Conservation (phyloP, 148 eudicot species). For the Polygonum maritimum region DNA sequence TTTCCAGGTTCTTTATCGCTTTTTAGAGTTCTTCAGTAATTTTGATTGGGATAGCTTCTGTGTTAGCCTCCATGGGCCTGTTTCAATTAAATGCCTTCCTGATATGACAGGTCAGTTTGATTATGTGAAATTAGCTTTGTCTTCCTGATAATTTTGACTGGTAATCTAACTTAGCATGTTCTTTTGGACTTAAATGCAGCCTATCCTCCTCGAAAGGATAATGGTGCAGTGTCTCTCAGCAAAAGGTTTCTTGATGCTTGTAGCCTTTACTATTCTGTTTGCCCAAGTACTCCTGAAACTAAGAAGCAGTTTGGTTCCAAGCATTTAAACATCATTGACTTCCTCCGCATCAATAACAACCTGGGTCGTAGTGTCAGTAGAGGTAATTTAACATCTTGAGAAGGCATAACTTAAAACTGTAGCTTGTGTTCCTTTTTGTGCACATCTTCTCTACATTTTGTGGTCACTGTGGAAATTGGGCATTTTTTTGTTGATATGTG, state of each 20-base stretch:
- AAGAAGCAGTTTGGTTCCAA: constrained; percentile 64
- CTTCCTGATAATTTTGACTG: not conserved
- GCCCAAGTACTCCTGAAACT: constrained; percentile 64
- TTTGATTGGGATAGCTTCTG: constrained; percentile 96
- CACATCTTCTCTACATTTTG: not conserved
- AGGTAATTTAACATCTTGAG: constrained; percentile 36
- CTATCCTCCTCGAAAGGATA: constrained; percentile 76
- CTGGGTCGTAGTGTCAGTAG: constrained; percentile 93
- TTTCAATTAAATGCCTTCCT: constrained; percentile 72
- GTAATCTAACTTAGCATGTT: constrained; percentile 2
- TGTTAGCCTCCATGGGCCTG: constrained; percentile 92
- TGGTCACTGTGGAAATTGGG: not conserved
- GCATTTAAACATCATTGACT: constrained; percentile 86
- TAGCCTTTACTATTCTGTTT: constrained; percentile 66
- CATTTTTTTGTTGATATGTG: not conserved
- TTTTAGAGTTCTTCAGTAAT: constrained; percentile 85
- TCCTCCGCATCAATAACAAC: constrained; percentile 74
- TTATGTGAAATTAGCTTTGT: not conserved
- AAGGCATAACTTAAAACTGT: not conserved
- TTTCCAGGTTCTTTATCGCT: constrained; percentile 82
- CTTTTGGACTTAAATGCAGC: constrained; percentile 29
- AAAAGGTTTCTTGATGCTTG: constrained; percentile 70
- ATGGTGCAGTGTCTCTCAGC: constrained; percentile 62
- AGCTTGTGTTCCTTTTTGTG: not conserved
- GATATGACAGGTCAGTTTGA: constrained; percentile 48